Base-by-base conservation (phyloP, 2,329 filamentous ascomycete genomes). In the Fusarium nodosum region DNA sequence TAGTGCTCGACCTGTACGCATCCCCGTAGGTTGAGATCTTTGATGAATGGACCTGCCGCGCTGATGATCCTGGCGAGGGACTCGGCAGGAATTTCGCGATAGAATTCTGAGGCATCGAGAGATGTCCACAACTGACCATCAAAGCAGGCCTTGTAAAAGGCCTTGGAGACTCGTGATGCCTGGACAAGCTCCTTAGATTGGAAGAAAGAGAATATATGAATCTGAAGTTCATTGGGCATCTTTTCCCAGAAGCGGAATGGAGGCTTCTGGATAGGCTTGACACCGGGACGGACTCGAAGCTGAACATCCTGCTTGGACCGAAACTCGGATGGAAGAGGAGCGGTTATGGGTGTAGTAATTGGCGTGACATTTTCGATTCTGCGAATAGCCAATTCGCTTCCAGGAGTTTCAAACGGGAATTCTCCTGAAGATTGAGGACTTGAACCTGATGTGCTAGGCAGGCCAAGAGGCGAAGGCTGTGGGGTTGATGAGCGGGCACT, bases 91-190 rank as follows among this genome's bases (percentile, higher is more conserved):
- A 98, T 98, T 54, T 94, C 88, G 68, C 87, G 88, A 77, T 98
- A 97, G 79, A 95, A 98, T 51, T 92, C 90, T 10, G 93, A 91
- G 3, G 93, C 89, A 77, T 98, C 94, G 50, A 98, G 86, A 42
- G 87, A 88, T 5, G 89, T 90, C 96, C 96, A 99, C 18, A 98
- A 82, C 80, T 99, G 96, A 3, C 96, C 96, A 78, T 99, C 95
- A 74, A 95, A 97, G 80, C 95, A 97, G 80, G 93, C 89, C 48
- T 86, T 85, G 78, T 97, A 85, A 84, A 96, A 97, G 8, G 86
- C 81, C 78, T 90, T 93, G 76, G 90, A 95, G 22, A 96, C 91
- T 20, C 88, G 83, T 1, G 95, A 97, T 58, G 88, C 87, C 61
- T 90, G 87, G 13, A 97, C 89, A 34, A 98, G 87, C 77, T 98